Base-by-base conservation (phyloP, 2,329 filamentous ascomycete genomes). In the Ophiostoma populinum region DNA sequence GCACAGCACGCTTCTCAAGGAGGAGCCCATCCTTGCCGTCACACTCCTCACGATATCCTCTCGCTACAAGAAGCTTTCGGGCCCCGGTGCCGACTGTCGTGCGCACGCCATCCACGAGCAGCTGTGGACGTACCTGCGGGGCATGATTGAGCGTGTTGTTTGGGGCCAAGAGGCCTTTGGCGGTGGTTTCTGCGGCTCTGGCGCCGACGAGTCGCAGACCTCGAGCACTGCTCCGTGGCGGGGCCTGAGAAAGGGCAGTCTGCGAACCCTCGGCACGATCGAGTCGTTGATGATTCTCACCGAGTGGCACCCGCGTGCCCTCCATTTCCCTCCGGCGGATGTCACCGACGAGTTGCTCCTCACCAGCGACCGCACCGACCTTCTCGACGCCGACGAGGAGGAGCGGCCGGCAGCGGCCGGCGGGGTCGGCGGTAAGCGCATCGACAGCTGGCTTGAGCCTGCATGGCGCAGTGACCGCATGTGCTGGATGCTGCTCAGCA, bases 101-200 rank as follows among this genome's bases (percentile, higher is more conserved):
- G 82, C 85, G 0, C 82, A 90, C 47, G 79, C 83, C 32, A 92
- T 98, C 36, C 90, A 95, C 45, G 83, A 94, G 48, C 85, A 92
- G 53, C 68, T 95, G 5, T 98, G 90, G 90, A 81, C 75, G 20
- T 92, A 94, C 50, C 67, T 95, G 20, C 77, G 86, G 34, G 80
- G 83, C 39, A 94, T 95, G 80, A 90, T 95, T 44, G 83, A 93
- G 54, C 74, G 87, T 22, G 80, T 92, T 45, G 75, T 95, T 24
- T 95, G 85, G 80, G 90, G 86, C 7, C 87, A 94, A 51, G 87
- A 95, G 54, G 83, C 92, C 35, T 94, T 94, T 49, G 87, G 85
- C 20, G 82, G 82, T 18, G 83, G 81, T 12, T 85, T 87, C 52
- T 82, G 78, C 48, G 78, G 79, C 35, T 80, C 76, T 3, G 78